Conservation (phyloP, 2,329 filamentous ascomycete species). For the Colletotrichum theobromicola region DNA sequence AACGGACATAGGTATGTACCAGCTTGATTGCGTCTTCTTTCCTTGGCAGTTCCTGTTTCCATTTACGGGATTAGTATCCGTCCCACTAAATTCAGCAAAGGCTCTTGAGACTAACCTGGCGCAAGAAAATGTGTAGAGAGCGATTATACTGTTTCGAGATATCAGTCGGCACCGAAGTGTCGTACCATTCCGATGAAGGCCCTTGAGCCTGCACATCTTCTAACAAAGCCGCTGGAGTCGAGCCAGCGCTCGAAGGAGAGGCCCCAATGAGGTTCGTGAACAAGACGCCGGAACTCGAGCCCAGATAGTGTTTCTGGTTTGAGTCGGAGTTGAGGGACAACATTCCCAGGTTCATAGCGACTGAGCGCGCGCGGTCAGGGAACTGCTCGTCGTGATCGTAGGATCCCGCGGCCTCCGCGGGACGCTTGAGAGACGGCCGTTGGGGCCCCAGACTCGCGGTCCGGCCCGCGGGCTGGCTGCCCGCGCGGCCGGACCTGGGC, state of each 20-base stretch:
- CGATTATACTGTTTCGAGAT: constrained; percentile 20
- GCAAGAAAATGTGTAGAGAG: neutral
- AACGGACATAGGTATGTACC: constrained; percentile 25
- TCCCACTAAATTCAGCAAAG: neutral
- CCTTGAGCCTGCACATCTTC: constrained; percentile 14
- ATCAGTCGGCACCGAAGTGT: neutral
- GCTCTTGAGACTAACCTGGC: neutral
- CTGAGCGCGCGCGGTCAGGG: constrained; percentile 49
- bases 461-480: neutral
- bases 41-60: constrained; percentile 22
- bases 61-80: neutral
- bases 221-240: neutral
- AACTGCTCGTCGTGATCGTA: constrained; percentile 56
- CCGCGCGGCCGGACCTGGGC: neutral
- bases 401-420: constrained; percentile 21
- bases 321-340: constrained; percentile 42
- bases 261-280: constrained; percentile 34
- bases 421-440: neutral
- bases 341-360: constrained; percentile 39
- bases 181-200: constrained; percentile 12
- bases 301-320: constrained; percentile 40
- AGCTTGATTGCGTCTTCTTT: constrained; percentile 25
- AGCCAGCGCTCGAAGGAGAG: constrained; percentile 13
- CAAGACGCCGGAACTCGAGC: constrained; percentile 39
- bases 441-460: neutral